These are phyloP conservation scores for Paraphaeosphaeria minitans DNA, from an alignment of 2,329 filamentous ascomycete species.

Conservation along the genomic window DNA sequence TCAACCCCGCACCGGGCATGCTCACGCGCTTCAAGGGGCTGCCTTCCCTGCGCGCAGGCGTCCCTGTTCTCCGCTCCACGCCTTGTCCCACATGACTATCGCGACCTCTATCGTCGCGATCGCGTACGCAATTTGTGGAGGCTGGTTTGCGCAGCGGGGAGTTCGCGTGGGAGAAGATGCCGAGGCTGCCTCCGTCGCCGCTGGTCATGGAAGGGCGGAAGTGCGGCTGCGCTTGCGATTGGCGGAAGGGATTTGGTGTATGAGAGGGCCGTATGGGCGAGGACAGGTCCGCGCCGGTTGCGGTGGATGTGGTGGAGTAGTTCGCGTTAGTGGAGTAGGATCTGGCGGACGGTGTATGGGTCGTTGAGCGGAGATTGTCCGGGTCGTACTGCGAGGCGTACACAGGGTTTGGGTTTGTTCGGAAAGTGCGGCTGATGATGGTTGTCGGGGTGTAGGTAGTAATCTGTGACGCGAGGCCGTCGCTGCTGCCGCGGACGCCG, in stretches of 20 bases:
- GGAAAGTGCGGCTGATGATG: slow-evolving; percentile 75
- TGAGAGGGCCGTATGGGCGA: slow-evolving; percentile 54
- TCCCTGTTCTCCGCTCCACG: slow-evolving; percentile 34
- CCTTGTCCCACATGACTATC: slow-evolving; percentile 29
- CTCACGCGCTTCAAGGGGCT: slow-evolving; percentile 54
- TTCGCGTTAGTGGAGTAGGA: slow-evolving; percentile 30
- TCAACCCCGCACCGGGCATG: slow-evolving; percentile 34
- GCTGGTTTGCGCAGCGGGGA: slow-evolving; percentile 83
- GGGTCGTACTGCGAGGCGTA: slow-evolving; percentile 76
- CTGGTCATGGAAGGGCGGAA: slow-evolving; percentile 49
- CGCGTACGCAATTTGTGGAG: slow-evolving; percentile 59
- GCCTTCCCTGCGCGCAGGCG: slow-evolving; percentile 44
- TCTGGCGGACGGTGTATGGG: slow-evolving; percentile 35
- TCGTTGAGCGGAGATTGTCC: slow-evolving; percentile 52
- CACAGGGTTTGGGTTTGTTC: slow-evolving; percentile 81
- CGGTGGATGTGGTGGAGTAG: slow-evolving; percentile 46
- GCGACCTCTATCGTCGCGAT: slow-evolving; percentile 35
- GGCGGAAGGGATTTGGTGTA: slow-evolving; percentile 56
- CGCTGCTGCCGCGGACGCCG: slow-evolving; percentile 48
- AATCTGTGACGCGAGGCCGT: slow-evolving; percentile 56
- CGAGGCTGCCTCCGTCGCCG: slow-evolving; percentile 76
- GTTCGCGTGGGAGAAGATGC: slow-evolving; percentile 77
- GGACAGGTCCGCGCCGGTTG: slow-evolving; percentile 48
- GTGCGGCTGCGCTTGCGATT: slow-evolving; percentile 59
- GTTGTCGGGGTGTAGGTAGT: slow-evolving; percentile 67